phyloP scores from a whole-genome alignment of 805 yeast species.

The Helenozyma baotianmanensis region DNA sequence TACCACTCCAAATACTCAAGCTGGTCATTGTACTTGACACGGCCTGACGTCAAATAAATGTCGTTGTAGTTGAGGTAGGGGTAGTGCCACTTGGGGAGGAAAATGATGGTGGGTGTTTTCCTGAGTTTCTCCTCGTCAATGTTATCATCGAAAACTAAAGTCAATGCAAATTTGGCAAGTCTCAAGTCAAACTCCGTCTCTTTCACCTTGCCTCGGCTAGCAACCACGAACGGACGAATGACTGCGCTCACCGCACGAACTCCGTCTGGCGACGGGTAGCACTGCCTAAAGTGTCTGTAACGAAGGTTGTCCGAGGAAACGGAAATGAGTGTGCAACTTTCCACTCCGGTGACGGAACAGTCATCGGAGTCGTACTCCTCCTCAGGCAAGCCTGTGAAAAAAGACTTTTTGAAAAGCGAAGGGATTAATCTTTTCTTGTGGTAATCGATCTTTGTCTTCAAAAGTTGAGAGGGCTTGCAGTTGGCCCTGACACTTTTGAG shows the following conservation, averaged over 20 bases:
- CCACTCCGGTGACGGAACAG: constrained; percentile 2
- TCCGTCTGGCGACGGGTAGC: constrained; percentile 51
- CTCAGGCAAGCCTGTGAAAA: constrained; percentile 2
- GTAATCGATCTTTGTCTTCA: constrained; percentile 8
- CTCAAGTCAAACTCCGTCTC: constrained; percentile 57
- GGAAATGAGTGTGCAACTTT: constrained; percentile 10
- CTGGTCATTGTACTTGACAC: constrained; percentile 46
- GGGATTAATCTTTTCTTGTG: constrained; percentile 10
- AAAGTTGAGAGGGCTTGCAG: constrained; percentile 5
- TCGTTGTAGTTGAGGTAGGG: constrained; percentile 43
- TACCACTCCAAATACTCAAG: constrained; percentile 67
- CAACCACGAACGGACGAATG: constrained; percentile 70
- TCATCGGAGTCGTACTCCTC: constrained; percentile 5
- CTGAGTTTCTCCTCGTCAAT: background rate
- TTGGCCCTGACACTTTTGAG: constrained; percentile 9
- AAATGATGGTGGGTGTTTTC: constrained; percentile 52
- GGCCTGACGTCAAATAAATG: constrained; percentile 53
- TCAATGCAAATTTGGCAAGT: constrained; percentile 43
- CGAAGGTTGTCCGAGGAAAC: constrained; percentile 12
- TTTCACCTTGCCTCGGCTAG: constrained; percentile 55
- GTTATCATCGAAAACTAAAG: constrained; percentile 27
- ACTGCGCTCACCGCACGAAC: constrained; percentile 72
- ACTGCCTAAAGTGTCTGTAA: constrained; percentile 26
- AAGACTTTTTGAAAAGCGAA: constrained; percentile 6
- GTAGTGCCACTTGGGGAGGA: constrained; percentile 70